These are phyloP conservation scores for Sporisorium exsertum DNA, from an alignment of 1,284 basidiomycete genomes.

Conservation along the genomic window DNA sequence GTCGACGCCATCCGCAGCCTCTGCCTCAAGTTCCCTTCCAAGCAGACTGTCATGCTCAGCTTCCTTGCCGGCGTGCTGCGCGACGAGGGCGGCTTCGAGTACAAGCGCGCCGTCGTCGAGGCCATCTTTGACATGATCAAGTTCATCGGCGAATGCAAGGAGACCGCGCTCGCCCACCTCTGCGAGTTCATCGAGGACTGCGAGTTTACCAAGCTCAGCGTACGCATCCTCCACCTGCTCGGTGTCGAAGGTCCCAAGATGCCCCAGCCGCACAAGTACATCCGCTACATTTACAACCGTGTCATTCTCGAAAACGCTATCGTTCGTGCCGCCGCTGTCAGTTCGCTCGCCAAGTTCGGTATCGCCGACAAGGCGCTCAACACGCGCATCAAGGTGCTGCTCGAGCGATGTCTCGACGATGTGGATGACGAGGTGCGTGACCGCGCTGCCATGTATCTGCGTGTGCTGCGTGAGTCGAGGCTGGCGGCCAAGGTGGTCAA, in stretches of 20 bases:
- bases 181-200: constrained; percentile 99
- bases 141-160: constrained; percentile 93
- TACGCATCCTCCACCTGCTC: constrained; percentile 93
- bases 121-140: constrained; percentile 99
- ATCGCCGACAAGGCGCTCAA: constrained; percentile 82
- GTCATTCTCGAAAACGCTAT: constrained; percentile 99
- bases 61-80: constrained; percentile 68
- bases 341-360: constrained; percentile 95
- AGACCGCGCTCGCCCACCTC: constrained; percentile 87
- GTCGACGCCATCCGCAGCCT: constrained; percentile 98
- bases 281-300: constrained; percentile 99
- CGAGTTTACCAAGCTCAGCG: constrained; percentile 98
- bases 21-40: constrained; percentile 97
- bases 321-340: constrained; percentile 94
- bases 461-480: constrained; percentile 79
- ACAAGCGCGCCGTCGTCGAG: constrained; percentile 98
- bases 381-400: constrained; percentile 82
- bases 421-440: constrained; percentile 99
- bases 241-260: constrained; percentile 96
- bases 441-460: constrained; percentile 90
- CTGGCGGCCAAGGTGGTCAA: constrained; percentile 88
- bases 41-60: constrained; percentile 81
- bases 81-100: constrained; percentile 95
- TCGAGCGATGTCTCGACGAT: constrained; percentile 88
- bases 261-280: constrained; percentile 95